A percentile compares a stretch with the other conserved stretches of the same genome.
Evolutionary conservation across 345 rosid genomes (phyloP).

Genomic region (Pistacia atlantica): DNA sequence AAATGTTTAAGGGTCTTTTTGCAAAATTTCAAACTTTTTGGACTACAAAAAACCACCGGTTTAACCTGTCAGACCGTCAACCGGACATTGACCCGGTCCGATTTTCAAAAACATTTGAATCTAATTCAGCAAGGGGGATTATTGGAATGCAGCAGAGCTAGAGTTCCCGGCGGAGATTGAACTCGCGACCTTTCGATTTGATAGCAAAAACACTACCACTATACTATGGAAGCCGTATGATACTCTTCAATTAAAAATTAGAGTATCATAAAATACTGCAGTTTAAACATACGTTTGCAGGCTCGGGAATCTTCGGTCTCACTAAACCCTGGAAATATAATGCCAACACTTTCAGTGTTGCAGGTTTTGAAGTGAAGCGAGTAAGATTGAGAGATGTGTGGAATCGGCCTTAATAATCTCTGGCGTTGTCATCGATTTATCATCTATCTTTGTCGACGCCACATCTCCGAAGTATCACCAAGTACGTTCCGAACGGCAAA

Average conservation of each 20-base stretch:
- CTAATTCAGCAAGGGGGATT: no score
- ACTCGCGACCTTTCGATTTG: slow-evolving; percentile 99
- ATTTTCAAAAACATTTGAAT: no score
- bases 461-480: slow-evolving; percentile 27
- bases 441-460: slow-evolving; percentile 30
- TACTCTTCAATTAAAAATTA: no score
- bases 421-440: slow-evolving; percentile 53
- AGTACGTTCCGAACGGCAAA: slow-evolving; percentile 16
- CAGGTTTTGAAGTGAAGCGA: slow-evolving; percentile 1
- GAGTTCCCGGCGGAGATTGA: slow-evolving; percentile 71
- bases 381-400: slow-evolving; percentile 57
- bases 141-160: no score
- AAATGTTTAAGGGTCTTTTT: no score
- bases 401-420: slow-evolving; percentile 69
- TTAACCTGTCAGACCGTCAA: no score
- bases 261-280: no score
- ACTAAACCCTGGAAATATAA: not conserved
- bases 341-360: not conserved
- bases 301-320: not conserved
- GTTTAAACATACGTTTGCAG: no score
- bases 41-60: no score
- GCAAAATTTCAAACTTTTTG: no score
- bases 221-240: slow-evolving; percentile 44
- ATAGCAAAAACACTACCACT: slow-evolving; percentile 99
- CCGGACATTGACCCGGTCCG: no score